Evolutionary conservation across 2,329 filamentous ascomycete genomes (phyloP).

Genomic region (Fusarium armeniacum): DNA sequence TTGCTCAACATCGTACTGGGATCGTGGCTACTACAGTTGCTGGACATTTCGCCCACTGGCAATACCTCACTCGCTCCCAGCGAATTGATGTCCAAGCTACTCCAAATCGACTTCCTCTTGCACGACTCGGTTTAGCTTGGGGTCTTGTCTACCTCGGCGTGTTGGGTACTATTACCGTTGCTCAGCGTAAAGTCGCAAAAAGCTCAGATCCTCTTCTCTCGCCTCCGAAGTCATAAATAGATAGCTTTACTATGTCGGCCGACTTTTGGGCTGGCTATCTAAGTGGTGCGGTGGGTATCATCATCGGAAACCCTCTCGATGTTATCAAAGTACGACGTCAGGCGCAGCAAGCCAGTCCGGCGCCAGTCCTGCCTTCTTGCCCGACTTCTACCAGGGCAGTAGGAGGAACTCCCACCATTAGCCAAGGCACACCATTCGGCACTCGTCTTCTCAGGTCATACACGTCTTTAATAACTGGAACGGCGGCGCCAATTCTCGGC

Average conservation of each 20-base stretch:
- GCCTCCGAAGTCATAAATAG: conserved; percentile 16
- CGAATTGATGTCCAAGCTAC: conserved; percentile 40
- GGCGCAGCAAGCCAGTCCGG: conserved; percentile 58
- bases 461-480: conserved; percentile 69
- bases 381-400: conserved; percentile 16
- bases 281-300: conserved; percentile 86
- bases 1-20: conserved; percentile 44
- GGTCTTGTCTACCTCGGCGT: conserved; percentile 46
- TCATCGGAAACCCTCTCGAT: conserved; percentile 90
- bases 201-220: conserved; percentile 23
- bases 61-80: conserved; percentile 43
- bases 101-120: conserved; percentile 41
- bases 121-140: conserved; percentile 44
- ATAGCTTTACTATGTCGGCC: conserved; percentile 74
- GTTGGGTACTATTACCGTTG: conserved; percentile 43
- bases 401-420: conserved; percentile 21
- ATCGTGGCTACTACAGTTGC: conserved; percentile 45
- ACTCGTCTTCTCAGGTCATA: conserved; percentile 48
- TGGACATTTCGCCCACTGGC: conserved; percentile 48
- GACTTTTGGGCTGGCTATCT: conserved; percentile 96
- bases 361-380: conserved; percentile 30
- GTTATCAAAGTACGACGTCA: conserved; percentile 77
- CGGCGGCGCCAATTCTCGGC: conserved; percentile 86
- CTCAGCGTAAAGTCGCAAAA: conserved; percentile 42
- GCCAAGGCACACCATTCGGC: conserved; percentile 15